A percentile compares a stretch with the other conserved stretches of the same genome.
phyloP scores from a whole-genome alignment of 345 rosid species.

The Citrus maxima region DNA sequence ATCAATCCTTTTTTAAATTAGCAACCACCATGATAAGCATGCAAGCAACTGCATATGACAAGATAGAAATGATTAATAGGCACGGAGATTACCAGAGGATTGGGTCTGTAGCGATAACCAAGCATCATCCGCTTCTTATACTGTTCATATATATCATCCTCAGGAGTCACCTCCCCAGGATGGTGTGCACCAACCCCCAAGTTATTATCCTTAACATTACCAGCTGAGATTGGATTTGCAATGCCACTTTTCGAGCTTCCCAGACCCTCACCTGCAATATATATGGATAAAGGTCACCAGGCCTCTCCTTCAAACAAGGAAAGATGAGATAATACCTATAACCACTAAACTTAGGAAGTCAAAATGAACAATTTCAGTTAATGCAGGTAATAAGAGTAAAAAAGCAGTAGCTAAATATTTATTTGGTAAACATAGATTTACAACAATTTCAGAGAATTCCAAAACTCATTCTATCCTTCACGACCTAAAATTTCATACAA shows the following conservation, averaged over 20 bases:
- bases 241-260: constrained; percentile 91
- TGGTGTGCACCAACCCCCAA: constrained; percentile 94
- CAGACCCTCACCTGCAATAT: constrained; percentile 87
- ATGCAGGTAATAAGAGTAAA: not conserved
- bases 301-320: not conserved
- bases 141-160: constrained; percentile 97
- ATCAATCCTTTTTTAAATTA: not conserved
- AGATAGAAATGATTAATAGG: not conserved
- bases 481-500: not conserved
- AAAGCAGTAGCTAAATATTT: not conserved
- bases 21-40: not conserved
- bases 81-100: constrained; percentile 67
- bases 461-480: not conserved
- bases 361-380: not conserved
- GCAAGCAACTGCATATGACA: not conserved
- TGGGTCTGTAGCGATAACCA: constrained; percentile 91
- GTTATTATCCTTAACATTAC: constrained; percentile 77
- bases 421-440: not conserved
- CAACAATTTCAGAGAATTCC: not conserved
- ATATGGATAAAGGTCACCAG: not conserved
- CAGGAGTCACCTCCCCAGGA: constrained; percentile 88
- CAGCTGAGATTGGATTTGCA: constrained; percentile 90
- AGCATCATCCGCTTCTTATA: constrained; percentile 99
- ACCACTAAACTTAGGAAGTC: not conserved
- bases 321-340: too few species aligned